These are phyloP conservation scores for Penicillium psychrofluorescens DNA, from an alignment of 495 filamentous ascomycete genomes.

Conservation along the genomic window DNA sequence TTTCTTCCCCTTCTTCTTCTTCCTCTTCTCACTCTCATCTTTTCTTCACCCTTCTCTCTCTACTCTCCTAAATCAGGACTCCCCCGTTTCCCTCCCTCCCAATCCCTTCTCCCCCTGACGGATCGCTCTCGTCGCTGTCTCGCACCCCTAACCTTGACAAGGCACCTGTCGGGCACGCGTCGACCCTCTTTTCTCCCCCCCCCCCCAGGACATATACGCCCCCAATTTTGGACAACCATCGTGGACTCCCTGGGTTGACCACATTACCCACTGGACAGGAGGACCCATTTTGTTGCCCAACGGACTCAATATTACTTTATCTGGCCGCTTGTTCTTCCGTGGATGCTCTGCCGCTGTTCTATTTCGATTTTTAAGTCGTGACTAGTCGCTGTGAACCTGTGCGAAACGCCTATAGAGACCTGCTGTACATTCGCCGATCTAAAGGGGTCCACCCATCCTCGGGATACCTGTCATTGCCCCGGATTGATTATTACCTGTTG, in stretches of 20 bases:
- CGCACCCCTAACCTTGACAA: background rate
- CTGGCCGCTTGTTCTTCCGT: constrained; percentile 12
- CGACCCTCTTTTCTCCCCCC: no score
- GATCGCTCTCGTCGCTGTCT: constrained; percentile 1
- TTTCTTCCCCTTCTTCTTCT: constrained; percentile 12
- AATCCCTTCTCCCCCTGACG: constrained; percentile 3
- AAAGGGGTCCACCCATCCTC: constrained; percentile 10
- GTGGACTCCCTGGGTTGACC: constrained; percentile 12
- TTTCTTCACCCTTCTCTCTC: constrained; percentile 13
- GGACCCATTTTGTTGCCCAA: constrained; percentile 5
- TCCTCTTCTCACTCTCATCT: constrained; percentile 1
- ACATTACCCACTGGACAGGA: constrained; percentile 9
- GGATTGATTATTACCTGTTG: constrained; percentile 15
- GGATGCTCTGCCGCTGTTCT: constrained; percentile 2
- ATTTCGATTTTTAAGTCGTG: constrained; percentile 11
- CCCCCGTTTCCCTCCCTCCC: constrained; percentile 4
- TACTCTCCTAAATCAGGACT: constrained; percentile 4
- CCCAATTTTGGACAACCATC: constrained; percentile 11
- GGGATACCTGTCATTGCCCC: constrained; percentile 6
- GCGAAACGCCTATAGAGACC: constrained; percentile 18
- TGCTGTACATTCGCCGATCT: constrained; percentile 19
- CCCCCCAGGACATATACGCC: constrained; percentile 4
- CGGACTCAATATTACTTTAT: constrained; percentile 7
- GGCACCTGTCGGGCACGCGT: background rate
- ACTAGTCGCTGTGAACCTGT: constrained; percentile 11